A percentile compares a stretch with the other conserved stretches of the same genome.
Evolutionary conservation across 768 basidiomycete species (phyloP).

Genomic region (Bullera alba): DNA sequence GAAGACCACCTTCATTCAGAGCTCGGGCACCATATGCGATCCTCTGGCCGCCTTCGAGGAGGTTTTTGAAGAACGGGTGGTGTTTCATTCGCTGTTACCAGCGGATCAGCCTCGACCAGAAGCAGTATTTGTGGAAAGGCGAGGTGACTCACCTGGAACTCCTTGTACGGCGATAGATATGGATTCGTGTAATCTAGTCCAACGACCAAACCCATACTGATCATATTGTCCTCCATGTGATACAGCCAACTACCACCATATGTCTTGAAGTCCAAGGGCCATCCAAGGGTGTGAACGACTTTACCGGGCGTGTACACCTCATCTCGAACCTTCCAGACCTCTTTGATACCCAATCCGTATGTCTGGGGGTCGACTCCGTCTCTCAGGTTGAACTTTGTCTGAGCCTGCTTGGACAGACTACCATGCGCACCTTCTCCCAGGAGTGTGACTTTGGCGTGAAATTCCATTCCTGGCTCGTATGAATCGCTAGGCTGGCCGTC

Average conservation of each 20-base stretch:
- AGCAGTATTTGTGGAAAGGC: not conserved
- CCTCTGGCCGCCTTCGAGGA: slow-evolving; percentile 68
- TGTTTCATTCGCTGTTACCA: slow-evolving; percentile 75
- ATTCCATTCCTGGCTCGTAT: slow-evolving; percentile 95
- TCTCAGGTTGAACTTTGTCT: slow-evolving; percentile 66
- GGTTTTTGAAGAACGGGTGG: slow-evolving; percentile 79
- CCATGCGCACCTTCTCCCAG: slow-evolving; percentile 95
- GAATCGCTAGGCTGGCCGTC: slow-evolving; percentile 67
- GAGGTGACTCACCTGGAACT: slow-evolving; percentile 65
- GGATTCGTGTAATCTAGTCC: slow-evolving; percentile 94
- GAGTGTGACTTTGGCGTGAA: slow-evolving; percentile 82
- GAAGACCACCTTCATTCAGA: slow-evolving; percentile 87
- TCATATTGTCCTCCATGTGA: slow-evolving; percentile 87
- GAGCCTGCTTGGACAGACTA: slow-evolving; percentile 71
- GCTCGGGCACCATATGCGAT: slow-evolving; percentile 85
- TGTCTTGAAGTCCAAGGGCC: slow-evolving; percentile 74
- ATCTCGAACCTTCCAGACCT: slow-evolving; percentile 85
- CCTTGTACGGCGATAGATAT: slow-evolving; percentile 81
- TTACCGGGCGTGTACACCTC: slow-evolving; percentile 62
- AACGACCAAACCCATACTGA: slow-evolving; percentile 82
- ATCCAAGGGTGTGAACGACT: slow-evolving; percentile 90
- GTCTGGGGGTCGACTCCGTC: slow-evolving; percentile 75
- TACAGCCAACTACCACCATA: slow-evolving; percentile 94
- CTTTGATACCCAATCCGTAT: slow-evolving; percentile 91
- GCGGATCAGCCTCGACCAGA: not conserved